These are phyloP conservation scores for Canavalia gladiata DNA, from an alignment of 306 rosid genomes.

Conservation along the genomic window DNA sequence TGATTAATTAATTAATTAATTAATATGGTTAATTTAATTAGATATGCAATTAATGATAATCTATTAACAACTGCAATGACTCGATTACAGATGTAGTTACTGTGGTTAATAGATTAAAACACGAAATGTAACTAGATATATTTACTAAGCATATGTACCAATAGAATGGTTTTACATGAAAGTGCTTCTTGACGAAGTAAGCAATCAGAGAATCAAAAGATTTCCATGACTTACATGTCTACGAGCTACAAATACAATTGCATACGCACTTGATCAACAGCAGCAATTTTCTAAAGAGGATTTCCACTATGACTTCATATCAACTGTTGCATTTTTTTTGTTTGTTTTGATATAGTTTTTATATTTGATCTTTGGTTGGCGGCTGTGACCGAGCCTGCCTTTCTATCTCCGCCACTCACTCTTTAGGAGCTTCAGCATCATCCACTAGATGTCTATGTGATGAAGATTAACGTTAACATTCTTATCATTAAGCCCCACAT, in stretches of 20 bases:
- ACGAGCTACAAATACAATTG: background rate
- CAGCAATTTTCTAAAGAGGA: background rate
- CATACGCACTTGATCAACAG: constrained; percentile 10
- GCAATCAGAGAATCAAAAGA: constrained; percentile 1
- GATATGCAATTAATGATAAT: too few relatives aligned
- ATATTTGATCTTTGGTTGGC: constrained; percentile 10
- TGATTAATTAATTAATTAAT: too few relatives aligned
- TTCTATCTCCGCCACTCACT: constrained; percentile 10
- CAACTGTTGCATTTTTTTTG: too few relatives aligned
- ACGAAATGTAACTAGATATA: too few relatives aligned
- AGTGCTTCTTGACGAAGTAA: constrained; percentile 28
- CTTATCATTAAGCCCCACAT: constrained; percentile 42
- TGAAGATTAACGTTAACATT: constrained; percentile 35
- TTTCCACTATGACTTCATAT: constrained; percentile 24
- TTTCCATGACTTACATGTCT: background rate
- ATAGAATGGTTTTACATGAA: background rate
- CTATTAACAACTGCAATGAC: too few relatives aligned
- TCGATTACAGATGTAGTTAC: too few relatives aligned
- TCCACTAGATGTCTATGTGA: constrained; percentile 28
- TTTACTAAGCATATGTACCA: too few relatives aligned
- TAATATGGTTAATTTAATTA: too few relatives aligned
- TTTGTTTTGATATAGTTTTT: background rate
- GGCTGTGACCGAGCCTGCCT: background rate
- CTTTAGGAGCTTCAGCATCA: background rate
- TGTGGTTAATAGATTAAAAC: too few relatives aligned